phyloP scores from a whole-genome alignment of 108 stramenopile genomes.

The Epipyxis sp. region DNA sequence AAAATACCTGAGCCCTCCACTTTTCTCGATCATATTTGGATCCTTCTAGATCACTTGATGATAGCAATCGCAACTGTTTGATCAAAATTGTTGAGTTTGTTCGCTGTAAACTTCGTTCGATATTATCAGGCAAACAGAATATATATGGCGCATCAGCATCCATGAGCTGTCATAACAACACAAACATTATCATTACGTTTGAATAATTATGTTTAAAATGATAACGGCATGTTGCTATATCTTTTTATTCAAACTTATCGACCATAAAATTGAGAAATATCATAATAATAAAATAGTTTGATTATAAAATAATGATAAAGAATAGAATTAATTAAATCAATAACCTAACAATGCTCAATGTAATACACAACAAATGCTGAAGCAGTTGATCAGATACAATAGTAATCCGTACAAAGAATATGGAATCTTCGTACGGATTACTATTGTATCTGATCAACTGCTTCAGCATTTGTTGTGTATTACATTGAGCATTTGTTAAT shows the following conservation, averaged over 20 bases:
- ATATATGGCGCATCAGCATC: slow-evolving; percentile 52
- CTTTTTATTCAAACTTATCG: no score
- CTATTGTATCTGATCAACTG: slow-evolving; percentile 58
- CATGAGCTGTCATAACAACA: slow-evolving; percentile 44
- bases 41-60: not conserved
- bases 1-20: not conserved
- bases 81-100: slow-evolving; percentile 34
- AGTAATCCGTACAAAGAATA: slow-evolving; percentile 39
- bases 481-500: no score
- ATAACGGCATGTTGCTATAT: no score
- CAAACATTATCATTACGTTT: not conserved
- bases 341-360: no score
- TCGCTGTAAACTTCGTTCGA: slow-evolving; percentile 58
- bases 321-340: slow-evolving; percentile 11
- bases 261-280: no score
- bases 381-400: slow-evolving; percentile 58
- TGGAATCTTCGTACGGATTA: slow-evolving; percentile 39
- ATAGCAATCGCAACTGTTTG: slow-evolving; percentile 32
- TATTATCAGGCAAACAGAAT: slow-evolving; percentile 60
- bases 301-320: no score
- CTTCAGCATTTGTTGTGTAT: no score
- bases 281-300: no score
- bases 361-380: no score
- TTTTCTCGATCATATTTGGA: slow-evolving; percentile 30
- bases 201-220: not conserved